Conservation (phyloP, 768 basidiomycete species). For the Daedaleopsis nitida region DNA sequence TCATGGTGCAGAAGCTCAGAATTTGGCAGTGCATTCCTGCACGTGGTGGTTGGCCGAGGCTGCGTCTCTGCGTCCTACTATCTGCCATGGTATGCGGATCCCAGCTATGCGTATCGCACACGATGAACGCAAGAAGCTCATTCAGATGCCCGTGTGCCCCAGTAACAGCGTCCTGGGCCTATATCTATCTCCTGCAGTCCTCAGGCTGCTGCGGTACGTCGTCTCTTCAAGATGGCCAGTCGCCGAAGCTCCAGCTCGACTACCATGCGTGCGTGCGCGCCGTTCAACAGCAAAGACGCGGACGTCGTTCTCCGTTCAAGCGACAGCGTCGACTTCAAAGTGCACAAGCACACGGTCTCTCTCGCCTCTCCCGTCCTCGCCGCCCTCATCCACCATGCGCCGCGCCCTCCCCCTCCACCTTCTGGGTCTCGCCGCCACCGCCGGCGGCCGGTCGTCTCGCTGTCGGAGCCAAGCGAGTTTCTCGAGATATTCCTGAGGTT, state of each 20-base stretch:
- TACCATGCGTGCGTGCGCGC: neutral
- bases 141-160: neutral
- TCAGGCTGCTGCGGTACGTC: neutral
- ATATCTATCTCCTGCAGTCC: neutral
- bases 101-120: neutral
- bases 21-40: neutral
- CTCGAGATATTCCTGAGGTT: conserved; percentile 23
- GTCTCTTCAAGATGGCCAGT: neutral
- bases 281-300: conserved; percentile 10
- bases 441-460: neutral
- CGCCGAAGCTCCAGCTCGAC: neutral
- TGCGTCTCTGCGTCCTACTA: neutral
- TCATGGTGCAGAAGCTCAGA: neutral
- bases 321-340: conserved; percentile 14
- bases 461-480: conserved; percentile 11
- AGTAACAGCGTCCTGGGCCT: neutral
- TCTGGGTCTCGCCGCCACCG: neutral
- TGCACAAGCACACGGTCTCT: conserved; percentile 4
- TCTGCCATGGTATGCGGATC: neutral
- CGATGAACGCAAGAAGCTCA: neutral
- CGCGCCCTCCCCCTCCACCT: neutral
- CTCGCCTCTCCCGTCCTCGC: conserved; percentile 11
- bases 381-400: neutral
- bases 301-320: conserved; percentile 11
- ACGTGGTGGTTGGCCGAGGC: neutral